Conservation (phyloP, 2,329 filamentous ascomycete species). For the Diaporthe ilicicola region DNA sequence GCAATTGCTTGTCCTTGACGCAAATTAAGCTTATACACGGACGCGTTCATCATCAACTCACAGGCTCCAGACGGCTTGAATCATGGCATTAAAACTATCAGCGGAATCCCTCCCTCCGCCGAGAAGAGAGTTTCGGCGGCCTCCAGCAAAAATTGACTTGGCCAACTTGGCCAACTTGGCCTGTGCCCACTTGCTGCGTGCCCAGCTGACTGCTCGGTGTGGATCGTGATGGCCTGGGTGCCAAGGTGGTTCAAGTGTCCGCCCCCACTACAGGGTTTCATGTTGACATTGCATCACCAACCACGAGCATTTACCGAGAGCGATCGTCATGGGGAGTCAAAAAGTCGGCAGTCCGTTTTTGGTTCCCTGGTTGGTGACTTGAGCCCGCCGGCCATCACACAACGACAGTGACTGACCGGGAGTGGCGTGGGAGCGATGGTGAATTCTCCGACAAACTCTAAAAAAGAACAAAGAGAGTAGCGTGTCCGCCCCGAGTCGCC, state of each 20-base stretch:
- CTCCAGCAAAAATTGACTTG: background rate
- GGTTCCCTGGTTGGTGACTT: background rate
- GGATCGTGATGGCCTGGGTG: constrained; percentile 7
- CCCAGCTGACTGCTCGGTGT: constrained; percentile 17
- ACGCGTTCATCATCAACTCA: background rate
- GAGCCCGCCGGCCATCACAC: background rate
- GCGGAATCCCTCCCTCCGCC: background rate
- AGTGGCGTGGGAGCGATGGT: background rate
- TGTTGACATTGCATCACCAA: constrained; percentile 19
- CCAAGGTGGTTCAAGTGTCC: background rate
- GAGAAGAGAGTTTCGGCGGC: background rate
- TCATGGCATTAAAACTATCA: background rate
- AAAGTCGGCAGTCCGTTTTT: background rate
- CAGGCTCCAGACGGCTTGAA: background rate
- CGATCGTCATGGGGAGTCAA: constrained; percentile 8
- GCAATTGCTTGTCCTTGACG: background rate
- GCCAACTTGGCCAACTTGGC: constrained; percentile 16
- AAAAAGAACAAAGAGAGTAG: background rate
- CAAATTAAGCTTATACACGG: constrained; percentile 21
- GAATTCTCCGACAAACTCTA: constrained; percentile 21
- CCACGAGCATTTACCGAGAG: constrained; percentile 10
- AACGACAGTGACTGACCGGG: background rate
- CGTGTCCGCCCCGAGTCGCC: constrained; percentile 2
- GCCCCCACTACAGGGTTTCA: constrained; percentile 15
- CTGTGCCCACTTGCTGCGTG: constrained; percentile 10